Evolutionary conservation across 371 early-diverging fungal genomes (phyloP), one percentile per base, ranked within the genome.

Genomic region (Rhizopus microsporus): DNA sequence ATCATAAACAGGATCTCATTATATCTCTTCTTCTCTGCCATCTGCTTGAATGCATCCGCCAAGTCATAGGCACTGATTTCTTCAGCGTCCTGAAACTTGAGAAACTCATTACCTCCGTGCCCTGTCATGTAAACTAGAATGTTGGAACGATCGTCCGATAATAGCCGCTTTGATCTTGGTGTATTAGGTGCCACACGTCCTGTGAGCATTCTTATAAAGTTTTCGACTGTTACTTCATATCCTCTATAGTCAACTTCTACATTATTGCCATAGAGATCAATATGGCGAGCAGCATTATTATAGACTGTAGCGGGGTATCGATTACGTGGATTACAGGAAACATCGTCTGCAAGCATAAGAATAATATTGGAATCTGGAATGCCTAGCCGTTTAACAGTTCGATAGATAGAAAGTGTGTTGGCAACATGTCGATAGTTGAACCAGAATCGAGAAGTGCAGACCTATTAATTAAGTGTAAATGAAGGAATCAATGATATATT

Each of bases 201-300:
- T 8, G 97, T 97, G 50, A 98, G 75, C 54, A 98, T 72, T 1
- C 97, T 84, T 58, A 98, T 94, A 76, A 98, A 95, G 72, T 91
- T 95, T 73, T 97, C 97, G 1, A 96, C 97, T 0, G 96, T 98
- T 9, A 98, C 98, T 62, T 98, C 97, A 71, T 97, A 96, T 8
- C 98, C 98, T 42, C 97, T 82, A 71, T 97, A 98, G 68, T 98
- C 98, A 1, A 98, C 98, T 69, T 96, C 96, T 35, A 97, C 89
- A 61, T 95, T 93, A 44, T 90, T 85, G 29, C 97, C 97, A 62
- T 96, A 96, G 7, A 98, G 71, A 68, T 98, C 96, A 17, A 94
- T 65, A 17, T 78, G 64, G 13, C 90, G 81, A 7, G 80, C 85
- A 10, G 89, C 89, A 74, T 93, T 94, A 68, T 96, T 94, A 76